Percentiles rank a stretch among this genome's conserved stretches.
phyloP scores from a whole-genome alignment of 352 stramenopile species.

The Phytophthora foliorum region DNA sequence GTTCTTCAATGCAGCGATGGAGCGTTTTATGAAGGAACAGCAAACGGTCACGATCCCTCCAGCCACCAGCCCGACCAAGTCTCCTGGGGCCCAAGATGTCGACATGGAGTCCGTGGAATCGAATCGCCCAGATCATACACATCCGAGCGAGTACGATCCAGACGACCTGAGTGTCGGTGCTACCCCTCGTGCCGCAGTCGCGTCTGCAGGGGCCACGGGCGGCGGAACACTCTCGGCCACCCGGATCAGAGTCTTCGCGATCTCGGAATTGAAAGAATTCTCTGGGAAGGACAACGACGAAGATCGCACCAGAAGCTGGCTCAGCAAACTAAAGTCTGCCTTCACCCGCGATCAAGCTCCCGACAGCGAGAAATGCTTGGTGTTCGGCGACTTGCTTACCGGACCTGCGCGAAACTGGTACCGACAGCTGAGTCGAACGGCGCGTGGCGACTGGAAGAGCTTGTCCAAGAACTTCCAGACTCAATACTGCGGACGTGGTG shows the following conservation, averaged over 20 bases:
- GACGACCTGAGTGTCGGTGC: neutral
- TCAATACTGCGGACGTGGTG: too few species aligned
- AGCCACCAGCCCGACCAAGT: neutral
- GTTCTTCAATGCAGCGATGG: slow-evolving; percentile 1
- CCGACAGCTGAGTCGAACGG: neutral
- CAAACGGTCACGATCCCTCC: neutral
- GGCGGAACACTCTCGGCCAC: too few species aligned
- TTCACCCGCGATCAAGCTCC: too few species aligned
- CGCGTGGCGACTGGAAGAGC: neutral
- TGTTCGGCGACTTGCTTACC: neutral
- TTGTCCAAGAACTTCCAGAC: too few species aligned
- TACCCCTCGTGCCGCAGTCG: too few species aligned
- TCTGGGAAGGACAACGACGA: neutral
- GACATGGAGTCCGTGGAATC: slow-evolving; percentile 4
- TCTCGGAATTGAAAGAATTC: neutral
- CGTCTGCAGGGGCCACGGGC: too few species aligned
- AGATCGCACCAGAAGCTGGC: too few species aligned
- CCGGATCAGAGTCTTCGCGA: neutral
- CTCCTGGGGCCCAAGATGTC: neutral
- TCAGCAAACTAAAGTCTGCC: too few species aligned
- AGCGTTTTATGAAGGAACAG: neutral
- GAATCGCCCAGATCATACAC: too few species aligned
- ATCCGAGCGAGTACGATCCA: neutral
- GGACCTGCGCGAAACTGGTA: neutral
- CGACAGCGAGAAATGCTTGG: neutral